Conservation (phyloP, 345 rosid species). For the Erucastrum elatum region DNA sequence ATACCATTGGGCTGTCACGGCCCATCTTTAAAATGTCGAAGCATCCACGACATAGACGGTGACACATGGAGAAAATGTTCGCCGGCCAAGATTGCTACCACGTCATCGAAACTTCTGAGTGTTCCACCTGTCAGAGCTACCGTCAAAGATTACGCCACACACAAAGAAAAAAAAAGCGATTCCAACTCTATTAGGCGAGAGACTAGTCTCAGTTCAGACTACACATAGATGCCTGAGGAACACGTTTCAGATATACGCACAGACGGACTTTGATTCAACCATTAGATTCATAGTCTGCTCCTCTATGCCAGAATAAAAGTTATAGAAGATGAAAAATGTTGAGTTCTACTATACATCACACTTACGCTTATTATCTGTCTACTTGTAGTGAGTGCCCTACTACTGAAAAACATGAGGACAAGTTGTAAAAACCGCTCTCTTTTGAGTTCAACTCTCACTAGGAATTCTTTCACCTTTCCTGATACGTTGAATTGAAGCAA, state of each 20-base stretch:
- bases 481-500: neutral
- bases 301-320: neutral
- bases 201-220: neutral
- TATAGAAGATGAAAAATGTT: neutral
- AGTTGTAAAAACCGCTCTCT: neutral
- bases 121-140: constrained; percentile 21
- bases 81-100: constrained; percentile 3
- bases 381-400: neutral
- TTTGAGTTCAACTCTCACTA: neutral
- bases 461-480: neutral
- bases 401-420: neutral
- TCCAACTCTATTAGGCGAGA: neutral
- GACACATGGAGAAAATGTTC: constrained; percentile 12
- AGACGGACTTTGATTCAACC: neutral
- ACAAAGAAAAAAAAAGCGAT: neutral
- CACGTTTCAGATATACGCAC: neutral
- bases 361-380: neutral
- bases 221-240: neutral
- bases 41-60: constrained; percentile 32
- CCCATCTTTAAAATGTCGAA: constrained; percentile 27
- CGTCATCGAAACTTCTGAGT: neutral
- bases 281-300: neutral
- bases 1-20: constrained; percentile 28
- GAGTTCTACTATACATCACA: neutral
- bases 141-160: neutral